These are phyloP conservation scores for Albugo candida DNA, from an alignment of 352 stramenopile genomes.

Conservation along the genomic window DNA sequence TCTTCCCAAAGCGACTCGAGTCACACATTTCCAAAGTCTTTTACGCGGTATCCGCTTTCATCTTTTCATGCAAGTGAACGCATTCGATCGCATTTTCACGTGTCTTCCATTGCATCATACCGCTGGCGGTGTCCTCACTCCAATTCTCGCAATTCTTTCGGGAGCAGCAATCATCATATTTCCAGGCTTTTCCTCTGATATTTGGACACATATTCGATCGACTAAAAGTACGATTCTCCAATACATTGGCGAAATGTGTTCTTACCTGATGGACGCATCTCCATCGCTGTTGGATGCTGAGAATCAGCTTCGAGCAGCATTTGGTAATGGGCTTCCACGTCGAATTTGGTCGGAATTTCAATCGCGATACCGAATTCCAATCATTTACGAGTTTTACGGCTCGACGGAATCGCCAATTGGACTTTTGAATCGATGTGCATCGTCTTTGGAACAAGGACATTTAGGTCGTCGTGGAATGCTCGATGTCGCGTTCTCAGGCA, in stretches of 20 bases:
- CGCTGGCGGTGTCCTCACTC: slow-evolving; percentile 53
- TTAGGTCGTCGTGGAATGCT: slow-evolving; percentile 41
- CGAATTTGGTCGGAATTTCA: slow-evolving; percentile 81
- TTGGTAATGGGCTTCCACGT: slow-evolving; percentile 80
- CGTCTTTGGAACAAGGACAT: slow-evolving; percentile 30
- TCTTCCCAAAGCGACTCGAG: slow-evolving; percentile 51
- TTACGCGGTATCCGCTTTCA: slow-evolving; percentile 33
- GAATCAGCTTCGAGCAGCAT: slow-evolving; percentile 55
- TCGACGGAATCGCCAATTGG: slow-evolving; percentile 76
- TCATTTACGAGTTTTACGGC: slow-evolving; percentile 84
- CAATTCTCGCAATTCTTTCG: slow-evolving; percentile 61
- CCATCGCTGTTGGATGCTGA: slow-evolving; percentile 27
- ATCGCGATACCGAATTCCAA: slow-evolving; percentile 62
- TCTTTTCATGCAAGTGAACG: slow-evolving; percentile 23
- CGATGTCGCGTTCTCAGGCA: slow-evolving; percentile 25
- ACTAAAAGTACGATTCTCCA: slow-evolving; percentile 66
- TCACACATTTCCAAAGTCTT: slow-evolving; percentile 59
- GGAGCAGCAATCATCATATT: slow-evolving; percentile 60
- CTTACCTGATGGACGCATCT: slow-evolving; percentile 58
- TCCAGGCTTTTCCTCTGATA: slow-evolving; percentile 17
- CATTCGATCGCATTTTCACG: slow-evolving; percentile 56
- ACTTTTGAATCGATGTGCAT: slow-evolving; percentile 61
- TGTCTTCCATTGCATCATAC: slow-evolving; percentile 73
- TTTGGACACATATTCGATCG: neutral
- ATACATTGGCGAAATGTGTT: slow-evolving; percentile 83